A percentile compares a stretch with the other conserved stretches of the same genome.
These are phyloP conservation scores for Arthrobotrys megalospora DNA, from an alignment of 2,329 filamentous ascomycete species.

Conservation along the genomic window DNA sequence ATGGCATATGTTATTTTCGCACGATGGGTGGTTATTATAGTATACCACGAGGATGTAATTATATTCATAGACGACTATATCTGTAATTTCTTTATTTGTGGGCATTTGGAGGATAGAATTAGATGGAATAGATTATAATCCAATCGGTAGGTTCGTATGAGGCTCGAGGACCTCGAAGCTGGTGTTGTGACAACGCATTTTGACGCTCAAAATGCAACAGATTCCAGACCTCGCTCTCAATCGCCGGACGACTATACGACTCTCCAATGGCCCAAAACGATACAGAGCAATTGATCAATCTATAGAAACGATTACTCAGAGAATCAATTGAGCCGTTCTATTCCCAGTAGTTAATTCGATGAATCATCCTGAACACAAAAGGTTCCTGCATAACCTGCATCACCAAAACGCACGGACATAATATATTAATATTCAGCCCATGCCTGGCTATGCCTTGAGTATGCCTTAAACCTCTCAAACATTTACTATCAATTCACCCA, in stretches of 20 bases:
- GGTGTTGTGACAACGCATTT: neutral
- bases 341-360: neutral
- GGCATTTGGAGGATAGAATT: too few species aligned
- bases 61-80: too few species aligned
- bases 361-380: conserved; percentile 9
- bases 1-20: neutral
- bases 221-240: neutral
- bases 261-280: neutral
- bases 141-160: too few species aligned
- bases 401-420: conserved; percentile 2
- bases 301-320: too few species aligned
- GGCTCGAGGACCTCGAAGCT: too few species aligned
- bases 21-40: conserved; percentile 1
- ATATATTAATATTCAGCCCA: neutral
- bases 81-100: too few species aligned
- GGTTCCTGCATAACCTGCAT: neutral
- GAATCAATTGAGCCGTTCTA: too few species aligned
- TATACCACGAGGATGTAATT: neutral
- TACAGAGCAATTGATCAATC: neutral
- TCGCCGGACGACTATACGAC: neutral
- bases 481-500: too few species aligned
- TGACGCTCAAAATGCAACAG: neutral
- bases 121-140: too few species aligned
- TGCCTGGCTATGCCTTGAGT: conserved; percentile 11
- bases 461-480: neutral